A percentile compares a stretch with the other conserved stretches of the same genome.
phyloP scores from a whole-genome alignment of 2,329 filamentous ascomycete species.

The Mycosphaerella arachidis region DNA sequence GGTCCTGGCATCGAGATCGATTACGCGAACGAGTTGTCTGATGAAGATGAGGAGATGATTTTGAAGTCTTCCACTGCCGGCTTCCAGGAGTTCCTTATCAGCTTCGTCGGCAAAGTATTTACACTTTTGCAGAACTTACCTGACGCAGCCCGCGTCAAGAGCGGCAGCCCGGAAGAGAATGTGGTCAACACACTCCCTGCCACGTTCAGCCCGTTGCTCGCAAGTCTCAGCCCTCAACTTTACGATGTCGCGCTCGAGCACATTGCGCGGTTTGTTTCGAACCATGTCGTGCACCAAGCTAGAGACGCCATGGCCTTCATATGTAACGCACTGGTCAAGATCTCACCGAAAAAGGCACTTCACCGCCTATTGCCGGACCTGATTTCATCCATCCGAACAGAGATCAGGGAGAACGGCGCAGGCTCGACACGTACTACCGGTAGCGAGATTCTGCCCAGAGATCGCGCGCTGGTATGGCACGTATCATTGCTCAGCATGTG shows the following conservation, averaged over 20 bases:
- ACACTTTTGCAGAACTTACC: slow-evolving; percentile 92
- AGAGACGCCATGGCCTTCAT: slow-evolving; percentile 98
- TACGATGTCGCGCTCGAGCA: slow-evolving; percentile 91
- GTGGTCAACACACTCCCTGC: slow-evolving; percentile 94
- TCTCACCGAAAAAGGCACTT: slow-evolving; percentile 87
- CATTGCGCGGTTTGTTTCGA: slow-evolving; percentile 82
- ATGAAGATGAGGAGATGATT: slow-evolving; percentile 82
- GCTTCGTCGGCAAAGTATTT: slow-evolving; percentile 89
- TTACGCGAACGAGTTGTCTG: slow-evolving; percentile 74
- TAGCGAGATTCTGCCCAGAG: slow-evolving; percentile 85
- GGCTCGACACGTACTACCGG: slow-evolving; percentile 92
- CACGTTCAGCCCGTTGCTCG: slow-evolving; percentile 83
- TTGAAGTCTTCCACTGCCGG: slow-evolving; percentile 90
- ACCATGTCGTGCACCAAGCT: slow-evolving; percentile 94
- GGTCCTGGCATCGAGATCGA: slow-evolving; percentile 81
- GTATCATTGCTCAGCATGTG: slow-evolving; percentile 97
- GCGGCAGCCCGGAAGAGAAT: slow-evolving; percentile 90
- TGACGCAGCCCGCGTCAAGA: slow-evolving; percentile 80
- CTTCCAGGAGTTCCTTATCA: slow-evolving; percentile 86
- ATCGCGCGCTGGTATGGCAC: slow-evolving; percentile 92
- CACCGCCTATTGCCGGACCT: slow-evolving; percentile 88
- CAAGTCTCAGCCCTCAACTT: slow-evolving; percentile 84
- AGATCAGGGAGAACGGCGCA: slow-evolving; percentile 94
- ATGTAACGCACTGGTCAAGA: slow-evolving; percentile 91
- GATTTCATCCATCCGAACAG: slow-evolving; percentile 84